Conservation (phyloP, 176 grass and related monocot genomes). For the Oryza meridionalis region DNA sequence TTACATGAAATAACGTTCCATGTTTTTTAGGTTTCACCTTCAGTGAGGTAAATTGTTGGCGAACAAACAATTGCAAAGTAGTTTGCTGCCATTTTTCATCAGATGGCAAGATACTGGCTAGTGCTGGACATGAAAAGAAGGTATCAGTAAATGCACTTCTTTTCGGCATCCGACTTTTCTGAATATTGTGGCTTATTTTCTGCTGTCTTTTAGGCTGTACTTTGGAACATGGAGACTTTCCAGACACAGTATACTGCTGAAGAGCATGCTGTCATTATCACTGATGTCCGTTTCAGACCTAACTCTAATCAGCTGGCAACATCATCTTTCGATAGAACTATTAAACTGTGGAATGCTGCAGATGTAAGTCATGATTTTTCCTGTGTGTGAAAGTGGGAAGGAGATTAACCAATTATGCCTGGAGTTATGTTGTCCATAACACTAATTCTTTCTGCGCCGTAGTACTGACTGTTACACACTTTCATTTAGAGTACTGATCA, state of each 20-base stretch:
- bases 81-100: conserved; percentile 97
- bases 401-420: neutral
- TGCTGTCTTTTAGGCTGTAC: conserved; percentile 63
- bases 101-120: conserved; percentile 90
- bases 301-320: conserved; percentile 86
- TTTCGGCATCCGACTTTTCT: conserved; percentile 33
- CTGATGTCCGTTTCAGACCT: conserved; percentile 96
- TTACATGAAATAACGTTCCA: neutral
- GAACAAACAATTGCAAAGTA: conserved; percentile 91
- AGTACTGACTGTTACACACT: conserved; percentile 9
- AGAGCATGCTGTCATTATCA: conserved; percentile 76
- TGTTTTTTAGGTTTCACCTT: conserved; percentile 85
- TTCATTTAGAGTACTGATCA: neutral
- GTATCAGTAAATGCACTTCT: conserved; percentile 40
- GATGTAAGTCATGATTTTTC: conserved; percentile 68
- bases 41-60: conserved; percentile 74
- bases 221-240: conserved; percentile 98
- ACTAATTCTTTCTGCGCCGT: neutral
- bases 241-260: conserved; percentile 79
- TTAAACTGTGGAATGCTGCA: conserved; percentile 89
- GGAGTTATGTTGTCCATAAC: neutral
- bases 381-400: conserved; percentile 2
- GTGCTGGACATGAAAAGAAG: conserved; percentile 99
- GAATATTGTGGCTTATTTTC: conserved; percentile 20
- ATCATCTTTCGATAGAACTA: conserved; percentile 89